phyloP scores from a whole-genome alignment of 1,284 basidiomycete species.

The Rhodotorula sp. region DNA sequence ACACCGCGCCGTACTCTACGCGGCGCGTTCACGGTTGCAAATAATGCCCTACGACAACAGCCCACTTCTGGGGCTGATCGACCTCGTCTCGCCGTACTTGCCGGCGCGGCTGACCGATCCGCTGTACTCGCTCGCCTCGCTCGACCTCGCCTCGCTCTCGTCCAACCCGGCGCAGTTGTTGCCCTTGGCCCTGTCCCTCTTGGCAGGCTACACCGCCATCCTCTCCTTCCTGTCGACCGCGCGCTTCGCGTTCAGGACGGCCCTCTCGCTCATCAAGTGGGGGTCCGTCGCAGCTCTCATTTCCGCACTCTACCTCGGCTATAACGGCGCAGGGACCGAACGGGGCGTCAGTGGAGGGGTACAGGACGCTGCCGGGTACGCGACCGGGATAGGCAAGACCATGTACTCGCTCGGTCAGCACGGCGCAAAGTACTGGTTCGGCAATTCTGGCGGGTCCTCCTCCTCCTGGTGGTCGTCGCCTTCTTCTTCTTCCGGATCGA shows the following conservation, averaged over 20 bases:
- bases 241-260: conserved; percentile 65
- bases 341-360: conserved; percentile 12
- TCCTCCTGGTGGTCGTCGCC: neutral
- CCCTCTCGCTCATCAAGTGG: conserved; percentile 71
- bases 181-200: conserved; percentile 67
- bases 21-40: neutral
- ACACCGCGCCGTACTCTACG: neutral
- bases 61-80: conserved; percentile 15
- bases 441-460: neutral
- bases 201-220: conserved; percentile 69
- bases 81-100: conserved; percentile 20
- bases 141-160: conserved; percentile 7
- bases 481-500: neutral
- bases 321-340: conserved; percentile 20
- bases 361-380: conserved; percentile 2
- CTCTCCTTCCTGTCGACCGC: conserved; percentile 70
- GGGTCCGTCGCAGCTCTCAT: conserved; percentile 59
- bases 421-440: conserved; percentile 24
- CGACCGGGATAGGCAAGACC: conserved; percentile 1
- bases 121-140: conserved; percentile 24
- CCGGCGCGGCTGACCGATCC: conserved; percentile 14
- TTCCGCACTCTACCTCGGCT: conserved; percentile 32
- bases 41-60: conserved; percentile 5
- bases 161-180: conserved; percentile 52
- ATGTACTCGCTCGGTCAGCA: conserved; percentile 21